These are phyloP conservation scores for Tulasnella calospora DNA, from an alignment of 768 basidiomycete species.

Conservation along the genomic window DNA sequence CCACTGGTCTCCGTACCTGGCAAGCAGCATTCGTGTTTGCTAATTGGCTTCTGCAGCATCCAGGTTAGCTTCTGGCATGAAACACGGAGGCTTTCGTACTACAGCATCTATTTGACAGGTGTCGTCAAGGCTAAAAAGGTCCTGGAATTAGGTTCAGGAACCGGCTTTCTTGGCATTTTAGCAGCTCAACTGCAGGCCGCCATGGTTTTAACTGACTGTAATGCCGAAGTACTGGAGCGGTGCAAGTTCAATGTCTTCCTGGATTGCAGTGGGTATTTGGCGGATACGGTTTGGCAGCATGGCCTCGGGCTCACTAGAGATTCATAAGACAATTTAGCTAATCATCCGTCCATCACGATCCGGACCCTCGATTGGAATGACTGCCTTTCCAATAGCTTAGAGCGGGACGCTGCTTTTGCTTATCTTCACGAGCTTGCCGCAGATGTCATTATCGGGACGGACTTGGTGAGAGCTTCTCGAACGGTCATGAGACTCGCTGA, in stretches of 20 bases:
- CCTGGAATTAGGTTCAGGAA: conserved; percentile 71
- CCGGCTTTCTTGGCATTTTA: conserved; percentile 68
- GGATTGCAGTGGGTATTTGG: conserved; percentile 56
- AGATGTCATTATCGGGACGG: conserved; percentile 66
- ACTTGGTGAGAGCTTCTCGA: conserved; percentile 45
- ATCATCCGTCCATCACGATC: conserved; percentile 46
- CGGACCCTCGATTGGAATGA: conserved; percentile 62
- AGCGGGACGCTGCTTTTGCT: conserved; percentile 30
- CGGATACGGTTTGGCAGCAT: no score
- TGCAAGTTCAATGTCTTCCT: conserved; percentile 59
- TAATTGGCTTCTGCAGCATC: conserved; percentile 53
- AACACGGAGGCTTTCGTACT: background rate
- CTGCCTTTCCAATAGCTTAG: conserved; percentile 41
- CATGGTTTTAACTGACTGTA: conserved; percentile 60
- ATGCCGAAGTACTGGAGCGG: conserved; percentile 56
- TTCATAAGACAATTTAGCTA: conserved; percentile 47
- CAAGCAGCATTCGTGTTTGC: conserved; percentile 62
- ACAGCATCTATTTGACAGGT: conserved; percentile 34
- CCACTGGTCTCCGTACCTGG: conserved; percentile 79
- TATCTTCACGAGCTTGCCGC: conserved; percentile 45
- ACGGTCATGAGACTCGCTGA: conserved; percentile 11
- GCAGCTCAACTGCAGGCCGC: conserved; percentile 52
- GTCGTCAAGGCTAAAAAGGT: conserved; percentile 46
- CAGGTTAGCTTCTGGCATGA: conserved; percentile 42
- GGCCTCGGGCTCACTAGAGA: background rate